These are phyloP conservation scores for Raphanus hybrid DNA, from an alignment of 441 rosid species.

Conservation along the genomic window DNA sequence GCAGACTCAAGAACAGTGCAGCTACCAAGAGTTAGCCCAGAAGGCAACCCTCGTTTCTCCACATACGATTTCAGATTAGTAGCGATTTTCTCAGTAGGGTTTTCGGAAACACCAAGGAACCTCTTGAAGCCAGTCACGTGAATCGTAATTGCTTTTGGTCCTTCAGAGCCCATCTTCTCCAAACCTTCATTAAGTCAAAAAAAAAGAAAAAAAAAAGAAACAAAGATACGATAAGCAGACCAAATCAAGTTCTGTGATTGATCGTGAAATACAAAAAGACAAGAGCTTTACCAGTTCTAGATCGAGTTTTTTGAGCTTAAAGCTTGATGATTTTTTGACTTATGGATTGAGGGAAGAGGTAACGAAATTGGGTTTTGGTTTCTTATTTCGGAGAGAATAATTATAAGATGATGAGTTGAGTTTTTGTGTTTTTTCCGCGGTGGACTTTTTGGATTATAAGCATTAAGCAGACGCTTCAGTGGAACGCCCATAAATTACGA, in stretches of 20 bases:
- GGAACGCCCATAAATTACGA: slow-evolving; percentile 22
- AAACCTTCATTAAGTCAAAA: not conserved
- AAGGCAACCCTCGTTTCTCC: slow-evolving; percentile 54
- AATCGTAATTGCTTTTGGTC: slow-evolving; percentile 55
- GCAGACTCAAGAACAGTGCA: slow-evolving; percentile 65
- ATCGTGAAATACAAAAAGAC: not conserved
- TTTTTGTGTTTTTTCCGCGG: not conserved
- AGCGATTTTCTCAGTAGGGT: slow-evolving; percentile 68
- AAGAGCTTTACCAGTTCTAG: slow-evolving; percentile 8
- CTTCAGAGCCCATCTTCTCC: slow-evolving; percentile 69
- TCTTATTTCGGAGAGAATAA: slow-evolving; percentile 22
- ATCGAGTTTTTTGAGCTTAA: too few species aligned
- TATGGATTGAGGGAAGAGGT: slow-evolving; percentile 28
- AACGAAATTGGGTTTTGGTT: slow-evolving; percentile 43
- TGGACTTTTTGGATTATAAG: slow-evolving; percentile 13
- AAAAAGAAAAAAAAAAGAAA: too few species aligned
- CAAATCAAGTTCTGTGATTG: slow-evolving; percentile 5
- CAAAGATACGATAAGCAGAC: not conserved
- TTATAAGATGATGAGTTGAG: not conserved
- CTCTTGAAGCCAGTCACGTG: slow-evolving; percentile 73
- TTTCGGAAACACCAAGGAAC: slow-evolving; percentile 61
- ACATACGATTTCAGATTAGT: slow-evolving; percentile 51
- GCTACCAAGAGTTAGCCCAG: slow-evolving; percentile 60
- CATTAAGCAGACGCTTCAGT: not conserved
- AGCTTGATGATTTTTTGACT: not conserved